Percentiles rank a stretch among this genome's conserved stretches.
These are phyloP conservation scores for Fraxinus sp. DNA, from an alignment of 305 asterid species.

Conservation along the genomic window DNA sequence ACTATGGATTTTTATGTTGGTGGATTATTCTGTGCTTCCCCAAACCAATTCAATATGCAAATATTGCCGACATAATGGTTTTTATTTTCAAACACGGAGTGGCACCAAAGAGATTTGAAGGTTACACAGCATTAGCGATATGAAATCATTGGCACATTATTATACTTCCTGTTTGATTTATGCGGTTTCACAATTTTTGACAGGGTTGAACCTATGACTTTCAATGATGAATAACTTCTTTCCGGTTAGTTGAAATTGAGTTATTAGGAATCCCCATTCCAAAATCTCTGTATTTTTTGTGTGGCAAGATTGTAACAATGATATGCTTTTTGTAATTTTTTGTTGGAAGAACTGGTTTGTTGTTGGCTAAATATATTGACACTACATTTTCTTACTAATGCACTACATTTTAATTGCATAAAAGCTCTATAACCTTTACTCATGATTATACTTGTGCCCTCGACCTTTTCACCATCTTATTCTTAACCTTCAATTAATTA, in stretches of 20 bases:
- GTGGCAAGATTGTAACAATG: conserved; percentile 1
- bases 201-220: neutral
- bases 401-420: neutral
- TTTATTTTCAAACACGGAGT: neutral
- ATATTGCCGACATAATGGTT: neutral
- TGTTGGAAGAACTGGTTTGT: neutral
- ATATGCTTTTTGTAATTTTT: neutral
- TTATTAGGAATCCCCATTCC: neutral
- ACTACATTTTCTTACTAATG: too few species aligned
- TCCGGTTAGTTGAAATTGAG: neutral
- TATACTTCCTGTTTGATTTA: neutral
- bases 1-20: neutral
- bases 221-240: neutral
- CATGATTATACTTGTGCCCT: neutral
- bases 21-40: neutral
- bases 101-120: neutral
- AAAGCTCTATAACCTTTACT: neutral
- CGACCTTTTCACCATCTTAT: neutral
- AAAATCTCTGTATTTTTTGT: conserved; percentile 4
- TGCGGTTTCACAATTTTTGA: neutral
- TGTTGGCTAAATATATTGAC: neutral
- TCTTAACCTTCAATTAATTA: neutral
- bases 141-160: neutral
- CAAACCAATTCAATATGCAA: neutral
- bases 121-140: neutral